Conservation (phyloP, 208 protist genomes). For the Phytomonas francai region DNA sequence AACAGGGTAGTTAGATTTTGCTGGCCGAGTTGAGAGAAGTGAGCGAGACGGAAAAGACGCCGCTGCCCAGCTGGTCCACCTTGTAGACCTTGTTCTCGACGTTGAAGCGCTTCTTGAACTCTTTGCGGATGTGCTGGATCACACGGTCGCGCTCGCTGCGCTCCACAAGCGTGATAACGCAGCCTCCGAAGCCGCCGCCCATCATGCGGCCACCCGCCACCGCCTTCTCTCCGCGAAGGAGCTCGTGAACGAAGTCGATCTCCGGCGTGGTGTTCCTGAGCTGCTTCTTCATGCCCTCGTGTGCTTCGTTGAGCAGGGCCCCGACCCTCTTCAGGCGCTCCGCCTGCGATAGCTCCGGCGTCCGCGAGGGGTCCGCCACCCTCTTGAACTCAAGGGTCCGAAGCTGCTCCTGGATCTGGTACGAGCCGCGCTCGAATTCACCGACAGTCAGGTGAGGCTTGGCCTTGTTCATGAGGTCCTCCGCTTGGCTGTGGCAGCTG, state of each 20-base stretch:
- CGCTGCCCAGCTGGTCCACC: slow-evolving; percentile 35
- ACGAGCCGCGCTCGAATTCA: slow-evolving; percentile 56
- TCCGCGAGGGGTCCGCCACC: slow-evolving; percentile 11
- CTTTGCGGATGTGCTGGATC: slow-evolving; percentile 29
- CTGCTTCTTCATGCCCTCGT: slow-evolving; percentile 61
- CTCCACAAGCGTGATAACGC: slow-evolving; percentile 62
- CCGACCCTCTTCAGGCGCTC: slow-evolving; percentile 46
- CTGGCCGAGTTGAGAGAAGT: slow-evolving; percentile 11
- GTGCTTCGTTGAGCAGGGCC: slow-evolving; percentile 48
- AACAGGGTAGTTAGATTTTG: slow-evolving; percentile 11
- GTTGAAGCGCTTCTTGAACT: slow-evolving; percentile 47
- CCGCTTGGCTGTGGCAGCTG: slow-evolving; percentile 33
- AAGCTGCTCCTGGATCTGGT: slow-evolving; percentile 66
- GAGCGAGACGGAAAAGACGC: slow-evolving; percentile 44
- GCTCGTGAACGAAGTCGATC: slow-evolving; percentile 69
- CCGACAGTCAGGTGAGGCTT: slow-evolving; percentile 33
- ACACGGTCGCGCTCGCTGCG: slow-evolving; percentile 39
- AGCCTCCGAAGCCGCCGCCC: slow-evolving; percentile 88
- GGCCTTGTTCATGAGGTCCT: slow-evolving; percentile 39
- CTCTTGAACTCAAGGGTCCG: slow-evolving; percentile 52
- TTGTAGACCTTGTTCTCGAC: slow-evolving; percentile 46
- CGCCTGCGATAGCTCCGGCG: slow-evolving; percentile 20
- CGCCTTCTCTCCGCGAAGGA: slow-evolving; percentile 42
- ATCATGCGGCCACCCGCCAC: slow-evolving; percentile 84
- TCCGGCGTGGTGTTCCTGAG: slow-evolving; percentile 74